Base-by-base conservation (phyloP, 1,284 basidiomycete species). In the Trichosporon sp. region DNA sequence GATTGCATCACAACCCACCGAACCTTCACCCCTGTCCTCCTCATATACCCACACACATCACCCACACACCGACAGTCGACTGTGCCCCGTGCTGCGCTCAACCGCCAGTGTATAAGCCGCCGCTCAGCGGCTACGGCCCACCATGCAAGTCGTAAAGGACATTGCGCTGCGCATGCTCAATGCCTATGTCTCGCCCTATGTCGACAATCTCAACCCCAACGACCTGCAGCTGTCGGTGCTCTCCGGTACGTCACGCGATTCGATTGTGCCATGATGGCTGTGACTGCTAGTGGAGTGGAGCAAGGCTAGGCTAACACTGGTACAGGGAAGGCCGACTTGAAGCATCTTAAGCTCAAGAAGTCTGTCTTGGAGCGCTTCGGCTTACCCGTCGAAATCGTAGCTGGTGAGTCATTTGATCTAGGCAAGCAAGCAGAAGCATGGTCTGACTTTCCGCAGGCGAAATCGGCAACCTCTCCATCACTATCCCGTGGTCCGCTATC, bases 141-240 rank as follows among this genome's bases (percentile, higher is more conserved):
- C 25, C 25, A 78, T 78, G 77, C 74, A 78, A 67, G 72, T 75
- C 46, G 69, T 79, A 65, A 77, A 78, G 60, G 72, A 74, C 64
- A 71, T 74, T 64, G 75, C 73, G 32, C 65, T 78, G 44, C 66
- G 73, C 44, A 78, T 95, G 71, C 90, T 95, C 82, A 96, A 96
- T 80, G 87, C 91, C 71, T 90, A 96, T 69, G 87, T 97, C 58
- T 91, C 92, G 49, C 91, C 92, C 1, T 98, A 99, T 85, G 91
- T 99, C 69, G 94, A 96, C 82, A 96, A 97, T 73, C 83, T 99
- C 78, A 94, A 98, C 80, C 87, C 94, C 72, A 89, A 91, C 74
- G 92, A 96, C 81, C 89, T 99, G 58, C 95, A 94, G 74, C 89
- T 96, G 82, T 95, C 94, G 31, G 92, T 99, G 70, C 91, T 88